These are phyloP conservation scores for Penicillium frequentans DNA, from an alignment of 2,329 filamentous ascomycete genomes.

Conservation along the genomic window DNA sequence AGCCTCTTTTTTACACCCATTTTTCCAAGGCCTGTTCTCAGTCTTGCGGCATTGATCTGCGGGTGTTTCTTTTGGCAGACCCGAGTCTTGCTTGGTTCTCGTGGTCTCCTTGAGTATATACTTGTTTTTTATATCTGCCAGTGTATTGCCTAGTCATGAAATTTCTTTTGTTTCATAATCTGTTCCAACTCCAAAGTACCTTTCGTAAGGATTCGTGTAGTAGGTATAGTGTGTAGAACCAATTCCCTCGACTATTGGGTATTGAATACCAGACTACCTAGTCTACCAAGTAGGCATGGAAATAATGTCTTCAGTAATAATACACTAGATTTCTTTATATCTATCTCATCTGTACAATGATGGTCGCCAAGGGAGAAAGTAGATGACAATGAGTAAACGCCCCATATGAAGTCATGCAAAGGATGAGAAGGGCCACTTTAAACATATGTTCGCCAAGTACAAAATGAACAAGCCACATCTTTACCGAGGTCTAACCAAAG, in stretches of 20 bases:
- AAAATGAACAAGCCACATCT: slow-evolving; percentile 5
- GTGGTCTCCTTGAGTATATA: slow-evolving; percentile 26
- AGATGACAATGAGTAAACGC: slow-evolving; percentile 5
- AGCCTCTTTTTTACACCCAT: slow-evolving; percentile 25
- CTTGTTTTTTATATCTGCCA: slow-evolving; percentile 26
- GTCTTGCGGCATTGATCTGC: slow-evolving; percentile 18
- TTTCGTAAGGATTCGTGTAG: too few relatives aligned
- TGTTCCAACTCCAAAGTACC: background rate
- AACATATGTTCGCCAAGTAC: slow-evolving; percentile 5
- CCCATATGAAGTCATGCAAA: background rate
- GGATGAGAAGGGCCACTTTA: background rate
- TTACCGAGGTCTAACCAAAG: slow-evolving; percentile 50
- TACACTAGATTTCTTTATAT: slow-evolving; percentile 14
- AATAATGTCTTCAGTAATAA: background rate
- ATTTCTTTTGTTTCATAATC: slow-evolving; percentile 26
- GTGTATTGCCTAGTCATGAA: slow-evolving; percentile 31
- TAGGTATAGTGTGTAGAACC: background rate
- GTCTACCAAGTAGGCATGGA: background rate
- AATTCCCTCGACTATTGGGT: too few relatives aligned
- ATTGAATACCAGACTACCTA: too few relatives aligned
- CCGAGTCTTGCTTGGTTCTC: slow-evolving; percentile 10
- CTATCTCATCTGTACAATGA: slow-evolving; percentile 18
- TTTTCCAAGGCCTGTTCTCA: slow-evolving; percentile 17
- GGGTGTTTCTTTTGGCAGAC: slow-evolving; percentile 12
- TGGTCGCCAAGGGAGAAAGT: slow-evolving; percentile 1